Percentiles rank a stretch among this genome's conserved stretches.
Conservation (phyloP, 2,329 filamentous ascomycete species). For the Neopestalotiopsis sp. region DNA sequence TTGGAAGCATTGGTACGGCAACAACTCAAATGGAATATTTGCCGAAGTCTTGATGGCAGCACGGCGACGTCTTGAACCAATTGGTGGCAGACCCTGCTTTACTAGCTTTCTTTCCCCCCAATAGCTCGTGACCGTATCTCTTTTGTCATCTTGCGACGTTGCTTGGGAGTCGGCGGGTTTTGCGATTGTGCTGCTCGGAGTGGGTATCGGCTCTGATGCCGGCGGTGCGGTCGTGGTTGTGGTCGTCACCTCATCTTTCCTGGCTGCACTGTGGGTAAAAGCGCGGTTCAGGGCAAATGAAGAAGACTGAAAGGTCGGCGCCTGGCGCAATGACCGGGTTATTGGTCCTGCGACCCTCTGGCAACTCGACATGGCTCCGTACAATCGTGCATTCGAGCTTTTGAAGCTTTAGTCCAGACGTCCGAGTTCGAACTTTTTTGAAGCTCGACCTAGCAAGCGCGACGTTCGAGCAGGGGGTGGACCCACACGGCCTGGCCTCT, state of each 20-base stretch:
- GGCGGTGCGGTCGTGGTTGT: conserved; percentile 30
- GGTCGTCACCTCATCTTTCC: conserved; percentile 41
- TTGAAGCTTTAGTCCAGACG: neutral
- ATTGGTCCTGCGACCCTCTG: conserved; percentile 64
- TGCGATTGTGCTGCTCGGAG: conserved; percentile 22
- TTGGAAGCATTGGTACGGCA: conserved; percentile 98
- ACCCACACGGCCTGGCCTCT: neutral
- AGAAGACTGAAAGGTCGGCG: conserved; percentile 32
- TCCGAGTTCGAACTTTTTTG: conserved; percentile 20
- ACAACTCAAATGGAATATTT: conserved; percentile 84
- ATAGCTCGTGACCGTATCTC: conserved; percentile 68
- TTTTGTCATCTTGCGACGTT: conserved; percentile 57
- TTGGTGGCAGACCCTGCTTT: conserved; percentile 69
- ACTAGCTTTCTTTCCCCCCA: conserved; percentile 72
- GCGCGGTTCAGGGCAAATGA: conserved; percentile 36
- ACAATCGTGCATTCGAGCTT: conserved; percentile 12
- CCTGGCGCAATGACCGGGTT: conserved; percentile 56
- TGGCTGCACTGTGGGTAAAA: conserved; percentile 41
- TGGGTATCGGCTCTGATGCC: conserved; percentile 24
- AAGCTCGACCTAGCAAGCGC: conserved; percentile 12
- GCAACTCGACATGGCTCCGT: conserved; percentile 59
- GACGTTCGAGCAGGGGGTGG: conserved; percentile 1
- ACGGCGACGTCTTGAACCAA: conserved; percentile 86
- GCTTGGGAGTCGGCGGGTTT: conserved; percentile 27
- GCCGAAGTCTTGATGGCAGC: conserved; percentile 68